phyloP scores from a whole-genome alignment of 208 protist species.

The Phytomonas sp. region DNA sequence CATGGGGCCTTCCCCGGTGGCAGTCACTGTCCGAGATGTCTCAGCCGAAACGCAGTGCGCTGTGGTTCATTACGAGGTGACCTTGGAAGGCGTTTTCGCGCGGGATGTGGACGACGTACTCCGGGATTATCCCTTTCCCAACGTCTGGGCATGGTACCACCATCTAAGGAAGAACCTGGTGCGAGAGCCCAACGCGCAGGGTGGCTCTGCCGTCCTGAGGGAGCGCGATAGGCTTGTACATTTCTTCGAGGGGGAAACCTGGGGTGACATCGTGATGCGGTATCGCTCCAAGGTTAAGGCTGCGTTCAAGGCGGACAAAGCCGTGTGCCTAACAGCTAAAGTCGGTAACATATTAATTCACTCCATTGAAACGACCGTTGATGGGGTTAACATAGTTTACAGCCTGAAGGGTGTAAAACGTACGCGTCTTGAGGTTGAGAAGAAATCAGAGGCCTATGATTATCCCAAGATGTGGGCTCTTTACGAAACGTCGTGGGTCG shows the following conservation, averaged over 20 bases:
- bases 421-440: conserved; percentile 12
- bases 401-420: background rate
- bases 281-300: conserved; percentile 14
- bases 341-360: conserved; percentile 15
- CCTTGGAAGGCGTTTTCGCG: background rate
- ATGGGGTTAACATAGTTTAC: background rate
- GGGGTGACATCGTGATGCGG: conserved; percentile 19
- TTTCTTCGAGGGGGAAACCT: conserved; percentile 39
- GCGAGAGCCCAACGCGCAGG: background rate
- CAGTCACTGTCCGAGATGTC: conserved; percentile 14
- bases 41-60: conserved; percentile 29
- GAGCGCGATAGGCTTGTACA: conserved; percentile 8
- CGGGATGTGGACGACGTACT: background rate
- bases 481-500: conserved; percentile 26
- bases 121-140: conserved; percentile 33
- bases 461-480: conserved; percentile 40
- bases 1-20: conserved; percentile 14
- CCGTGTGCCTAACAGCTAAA: conserved; percentile 25
- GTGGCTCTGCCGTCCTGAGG: background rate
- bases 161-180: background rate
- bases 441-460: conserved; percentile 19
- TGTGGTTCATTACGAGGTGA: conserved; percentile 38
- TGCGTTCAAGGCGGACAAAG: conserved; percentile 34
- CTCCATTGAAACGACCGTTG: background rate
- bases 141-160: conserved; percentile 28